Evolutionary conservation across 129 eudicot species (phyloP).

Genomic region (Mikania micrantha): DNA sequence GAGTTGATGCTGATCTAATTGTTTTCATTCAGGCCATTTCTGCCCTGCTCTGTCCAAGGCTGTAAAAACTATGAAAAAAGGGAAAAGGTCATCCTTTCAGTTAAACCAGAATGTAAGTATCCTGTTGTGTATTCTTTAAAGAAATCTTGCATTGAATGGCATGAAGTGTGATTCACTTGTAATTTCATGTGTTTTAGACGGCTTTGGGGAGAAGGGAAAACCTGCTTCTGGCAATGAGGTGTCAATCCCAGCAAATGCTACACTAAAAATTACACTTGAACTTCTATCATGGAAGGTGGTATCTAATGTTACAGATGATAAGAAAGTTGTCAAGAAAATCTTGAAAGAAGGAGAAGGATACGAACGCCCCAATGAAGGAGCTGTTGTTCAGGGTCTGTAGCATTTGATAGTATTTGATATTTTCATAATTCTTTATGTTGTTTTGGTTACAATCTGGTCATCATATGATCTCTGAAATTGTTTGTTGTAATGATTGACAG

Average conservation of each 20-base stretch:
- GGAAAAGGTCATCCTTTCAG: constrained; percentile 66
- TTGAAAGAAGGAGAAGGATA: constrained; percentile 91
- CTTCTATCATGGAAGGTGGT: constrained; percentile 82
- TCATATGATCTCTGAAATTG: not conserved
- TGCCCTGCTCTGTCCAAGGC: constrained; percentile 89
- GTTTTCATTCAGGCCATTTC: constrained; percentile 47
- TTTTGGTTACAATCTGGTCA: not conserved
- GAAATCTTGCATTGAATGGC: too few relatives aligned
- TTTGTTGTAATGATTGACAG: constrained; percentile 24
- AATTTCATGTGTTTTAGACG: constrained; percentile 45
- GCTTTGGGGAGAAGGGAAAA: constrained; percentile 91
- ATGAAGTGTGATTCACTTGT: not conserved
- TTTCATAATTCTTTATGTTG: not conserved
- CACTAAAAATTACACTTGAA: constrained; percentile 56
- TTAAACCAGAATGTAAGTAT: constrained; percentile 82
- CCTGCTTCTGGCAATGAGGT: constrained; percentile 59
- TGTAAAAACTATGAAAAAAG: constrained; percentile 96
- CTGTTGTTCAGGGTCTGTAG: constrained; percentile 58
- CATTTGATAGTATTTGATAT: not conserved
- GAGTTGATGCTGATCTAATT: constrained; percentile 3
- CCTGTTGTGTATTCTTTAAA: not conserved
- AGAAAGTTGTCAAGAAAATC: constrained; percentile 84
- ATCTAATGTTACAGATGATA: constrained; percentile 70
- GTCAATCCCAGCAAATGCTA: constrained; percentile 83
- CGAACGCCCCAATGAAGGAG: constrained; percentile 83